Evolutionary conservation across 2,329 filamentous ascomycete genomes (phyloP), one percentile per base, ranked within the genome.

Genomic region (Bipolaris zeicola): DNA sequence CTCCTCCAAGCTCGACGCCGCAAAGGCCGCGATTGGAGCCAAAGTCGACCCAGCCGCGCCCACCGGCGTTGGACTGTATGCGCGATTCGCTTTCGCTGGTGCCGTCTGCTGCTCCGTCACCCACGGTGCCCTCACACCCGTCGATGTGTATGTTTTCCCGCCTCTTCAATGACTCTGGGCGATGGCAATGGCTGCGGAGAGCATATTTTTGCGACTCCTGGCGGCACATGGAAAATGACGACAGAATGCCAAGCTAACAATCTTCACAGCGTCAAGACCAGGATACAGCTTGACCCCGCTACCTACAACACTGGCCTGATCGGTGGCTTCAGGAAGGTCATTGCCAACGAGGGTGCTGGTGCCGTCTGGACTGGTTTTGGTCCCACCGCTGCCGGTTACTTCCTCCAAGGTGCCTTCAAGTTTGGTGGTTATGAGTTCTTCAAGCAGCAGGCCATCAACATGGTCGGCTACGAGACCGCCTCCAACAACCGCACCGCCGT

Each of bases 61-160:
- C 65, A 82, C 78, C 68, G 87, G 88, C 62, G 45, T 92, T 68
- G 82, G 79, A 59, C 91, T 99, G 72, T 98, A 98, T 89, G 91
- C 91, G 73, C 88, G 92, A 81, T 97, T 97, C 84, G 94, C 95
- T 82, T 90, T 99, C 74, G 93, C 95, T 74, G 95, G 95, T 82
- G 95, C 95, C 73, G 83, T 98, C 85, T 97, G 95, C 89, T 99
- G 95, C 82, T 95, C 93, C 72, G 83, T 98, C 82, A 99, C 95
- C 77, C 95, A 99, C 87, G 95, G 94, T 81, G 90, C 86, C 76
- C 88, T 98, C 74, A 99, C 95, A 70, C 95, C 95, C 77, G 24
- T 26, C 24, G 95, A 99, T 90, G 95, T 99, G 94, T 98, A 95
- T 81, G 94, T 91, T 60, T 55, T 38, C 20, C 58, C 57, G 38